Evolutionary conservation across 2,329 filamentous ascomycete species (phyloP).

Genomic region (Harringtonia lauricola): DNA sequence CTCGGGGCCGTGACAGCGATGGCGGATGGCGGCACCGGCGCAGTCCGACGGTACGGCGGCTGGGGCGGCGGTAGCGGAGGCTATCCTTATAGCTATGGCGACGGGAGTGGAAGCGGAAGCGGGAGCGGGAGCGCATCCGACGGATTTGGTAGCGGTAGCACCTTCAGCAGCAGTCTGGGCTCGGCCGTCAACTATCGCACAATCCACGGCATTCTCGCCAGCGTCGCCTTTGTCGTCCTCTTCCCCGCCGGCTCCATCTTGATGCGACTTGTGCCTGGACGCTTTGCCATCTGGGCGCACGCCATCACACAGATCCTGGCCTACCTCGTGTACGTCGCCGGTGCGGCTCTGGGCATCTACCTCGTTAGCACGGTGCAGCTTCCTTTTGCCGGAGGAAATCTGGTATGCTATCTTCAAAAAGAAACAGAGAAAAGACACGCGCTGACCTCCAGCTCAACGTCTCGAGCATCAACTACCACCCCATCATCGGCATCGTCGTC

Average conservation of each 20-base stretch:
- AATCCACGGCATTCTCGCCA: conserved; percentile 29
- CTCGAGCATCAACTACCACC: conserved; percentile 26
- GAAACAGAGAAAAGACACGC: not conserved
- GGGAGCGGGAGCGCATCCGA: too few relatives aligned
- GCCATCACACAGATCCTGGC: conserved; percentile 26
- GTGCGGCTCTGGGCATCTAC: conserved; percentile 30
- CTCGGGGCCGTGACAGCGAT: too few relatives aligned
- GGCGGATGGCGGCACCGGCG: too few relatives aligned
- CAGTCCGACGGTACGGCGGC: too few relatives aligned
- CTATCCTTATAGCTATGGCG: too few relatives aligned
- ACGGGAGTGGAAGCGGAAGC: too few relatives aligned
- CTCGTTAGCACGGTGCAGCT: conserved; percentile 22
- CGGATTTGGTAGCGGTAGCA: too few relatives aligned
- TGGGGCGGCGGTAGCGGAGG: too few relatives aligned
- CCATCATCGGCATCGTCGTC: conserved; percentile 33
- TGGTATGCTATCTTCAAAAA: conserved; percentile 15
- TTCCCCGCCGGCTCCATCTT: conserved; percentile 33
- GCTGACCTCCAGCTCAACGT: conserved; percentile 17
- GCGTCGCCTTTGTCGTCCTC: conserved; percentile 28
- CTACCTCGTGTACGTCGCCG: conserved; percentile 25
- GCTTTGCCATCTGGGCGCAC: conserved; percentile 26
- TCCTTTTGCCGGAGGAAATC: conserved; percentile 16
- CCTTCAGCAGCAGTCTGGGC: conserved; percentile 18
- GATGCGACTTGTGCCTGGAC: conserved; percentile 26
- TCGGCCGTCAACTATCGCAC: conserved; percentile 20